Evolutionary conservation across 441 rosid genomes (phyloP), one percentile per base, ranked within the genome.

Genomic region (Hura crepitans): DNA sequence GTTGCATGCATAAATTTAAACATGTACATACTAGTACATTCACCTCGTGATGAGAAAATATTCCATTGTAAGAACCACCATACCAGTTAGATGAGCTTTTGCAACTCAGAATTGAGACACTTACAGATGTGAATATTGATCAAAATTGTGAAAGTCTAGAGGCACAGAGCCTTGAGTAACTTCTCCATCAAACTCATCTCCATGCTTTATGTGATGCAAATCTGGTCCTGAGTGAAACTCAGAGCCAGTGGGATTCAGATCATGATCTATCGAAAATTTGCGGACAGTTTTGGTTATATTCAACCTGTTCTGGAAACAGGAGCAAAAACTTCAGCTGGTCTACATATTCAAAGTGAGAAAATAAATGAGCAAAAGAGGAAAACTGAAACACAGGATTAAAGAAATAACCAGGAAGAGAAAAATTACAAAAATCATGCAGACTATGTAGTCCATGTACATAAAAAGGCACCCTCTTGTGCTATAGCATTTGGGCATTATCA

Each of bases 211-310:
- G 68, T 73, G 30, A 84, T 84, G 82, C 31, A 63, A 64, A 74
- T 78, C 75, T 65, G 86, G 82, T 59, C 85, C 93, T 6, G 99
- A 81, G 73, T 86, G 93, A 80, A 88, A 93, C 82, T 93, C 98
- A 62, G 84, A 39, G 60, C 98, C 99, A 47, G 90, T 87, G 69
- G 90, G 77, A 77, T 76, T 91, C 82, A 96, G 77, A 81, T 89
- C 74, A 66, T 72, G 87, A 82, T 86, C 99, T 76, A 96, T 96
- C 62, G 99, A 86, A 83, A 77, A 96, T 79, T 96, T 96, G 63
- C 89, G 91, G 66, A 96, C 75, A 55, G 97, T 96, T 85, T 96
- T 96, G 75, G 96, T 93, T 81, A 96, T 88, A 80, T 96, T 96
- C 84, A 96, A 80, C 89, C 98, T 93, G 88, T 91, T 96, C 98